Base-by-base conservation (phyloP, 1,284 basidiomycete species). In the Chalciporus sp. region DNA sequence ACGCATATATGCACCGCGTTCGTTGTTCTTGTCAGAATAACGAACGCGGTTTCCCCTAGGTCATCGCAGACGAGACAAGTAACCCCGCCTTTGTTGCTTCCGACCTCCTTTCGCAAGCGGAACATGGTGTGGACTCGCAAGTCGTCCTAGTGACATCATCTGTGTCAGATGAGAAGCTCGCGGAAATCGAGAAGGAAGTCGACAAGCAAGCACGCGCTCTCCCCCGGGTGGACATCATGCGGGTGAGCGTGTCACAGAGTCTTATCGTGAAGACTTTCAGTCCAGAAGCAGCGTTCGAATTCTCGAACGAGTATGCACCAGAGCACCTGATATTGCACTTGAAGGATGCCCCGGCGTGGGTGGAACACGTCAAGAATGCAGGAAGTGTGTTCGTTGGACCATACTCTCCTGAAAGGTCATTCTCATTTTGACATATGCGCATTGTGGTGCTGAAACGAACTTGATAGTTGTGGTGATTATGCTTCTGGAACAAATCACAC, bases 401-500 rank as follows among this genome's bases (percentile, higher is more conserved):
- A 7, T 97, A 86, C 71, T 92, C 94, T 1, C 95, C 97, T 2
- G 97, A 98, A 75, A 95, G 92, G 92, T 94, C 66, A 51, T 78
- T 44, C 33, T 37, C 16, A 39, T 23, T 19, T 0, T 35, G 1
- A 20, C 14, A 23, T 23, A 16, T 27, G 42, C 14, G 19, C n/a
- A 10, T 44, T 26, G 39, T 41, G 44, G 42, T 42, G 47, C 37
- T 62, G 28, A 65, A 27, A 11, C 42, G 7, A 20, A 46, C 42
- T 52, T 33, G 46, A 33, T 52, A 95, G 93, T 63, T 98, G 95
- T 71, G 97, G 97, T 33, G 97, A 99, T 72, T 99, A 99, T 66
- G 97, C 97, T 4, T 95, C 93, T 0, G 97, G 97, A 20, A 99
- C 97, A 9, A 99, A 99, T 74, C 97, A 99, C 78, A 98, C 96